These are phyloP conservation scores for Picea sitchensis DNA, from an alignment of 75 land plant species.

Conservation along the genomic window DNA sequence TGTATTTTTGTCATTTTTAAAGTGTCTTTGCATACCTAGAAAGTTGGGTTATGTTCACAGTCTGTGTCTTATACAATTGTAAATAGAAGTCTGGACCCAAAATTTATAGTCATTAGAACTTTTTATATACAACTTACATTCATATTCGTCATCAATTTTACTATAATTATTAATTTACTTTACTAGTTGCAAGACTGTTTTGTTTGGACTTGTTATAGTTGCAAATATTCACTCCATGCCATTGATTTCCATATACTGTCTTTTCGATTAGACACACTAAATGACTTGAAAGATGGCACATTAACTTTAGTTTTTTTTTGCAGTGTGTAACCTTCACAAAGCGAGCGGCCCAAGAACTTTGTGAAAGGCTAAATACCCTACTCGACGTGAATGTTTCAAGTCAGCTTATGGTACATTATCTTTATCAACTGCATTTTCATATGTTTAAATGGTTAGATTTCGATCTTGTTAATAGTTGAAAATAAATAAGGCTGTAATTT, in stretches of 20 bases:
- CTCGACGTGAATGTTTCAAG: constrained; percentile 10
- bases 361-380: constrained; percentile 12
- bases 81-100: neutral
- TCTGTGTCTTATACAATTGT: neutral
- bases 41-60: neutral
- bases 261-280: neutral
- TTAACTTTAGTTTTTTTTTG: neutral
- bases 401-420: constrained; percentile 14
- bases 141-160: neutral
- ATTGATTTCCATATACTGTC: neutral
- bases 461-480: neutral
- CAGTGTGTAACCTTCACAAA: constrained; percentile 34
- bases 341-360: constrained; percentile 21
- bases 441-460: neutral
- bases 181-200: neutral
- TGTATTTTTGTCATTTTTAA: too few species aligned
- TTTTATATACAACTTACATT: neutral
- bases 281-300: neutral
- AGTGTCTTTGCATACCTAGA: too few species aligned
- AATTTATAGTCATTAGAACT: neutral
- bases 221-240: constrained; percentile 1
- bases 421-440: neutral
- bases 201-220: neutral
- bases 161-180: neutral
- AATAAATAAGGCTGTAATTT: neutral